phyloP scores from a whole-genome alignment of 2,329 filamentous ascomycete species.

The Thielaviopsis cerberus region DNA sequence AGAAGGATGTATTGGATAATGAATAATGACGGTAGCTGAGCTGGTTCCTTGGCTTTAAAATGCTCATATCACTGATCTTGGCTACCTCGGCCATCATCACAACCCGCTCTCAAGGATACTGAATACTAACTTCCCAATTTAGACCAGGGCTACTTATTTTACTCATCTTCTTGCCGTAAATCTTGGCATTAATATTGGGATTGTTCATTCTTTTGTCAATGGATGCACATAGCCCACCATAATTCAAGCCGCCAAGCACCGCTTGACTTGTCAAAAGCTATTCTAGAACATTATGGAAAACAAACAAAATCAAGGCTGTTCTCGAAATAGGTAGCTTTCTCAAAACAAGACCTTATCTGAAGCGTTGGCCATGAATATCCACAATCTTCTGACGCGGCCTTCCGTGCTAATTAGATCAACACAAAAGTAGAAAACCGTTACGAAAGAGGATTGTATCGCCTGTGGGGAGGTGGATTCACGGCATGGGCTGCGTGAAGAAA shows the following conservation, averaged over 20 bases:
- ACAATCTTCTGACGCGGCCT: neutral
- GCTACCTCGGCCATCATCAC: neutral
- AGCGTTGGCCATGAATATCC: neutral
- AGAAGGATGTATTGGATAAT: no score
- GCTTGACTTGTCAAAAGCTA: neutral
- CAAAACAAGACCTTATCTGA: no score
- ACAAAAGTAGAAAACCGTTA: neutral
- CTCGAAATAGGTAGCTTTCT: no score
- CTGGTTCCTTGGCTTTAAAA: no score
- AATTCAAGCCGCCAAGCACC: neutral
- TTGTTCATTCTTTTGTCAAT: neutral
- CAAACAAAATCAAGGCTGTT: neutral
- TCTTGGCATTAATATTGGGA: neutral
- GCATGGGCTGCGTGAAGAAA: neutral
- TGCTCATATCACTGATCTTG: no score
- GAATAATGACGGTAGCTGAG: no score
- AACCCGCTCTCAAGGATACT: neutral
- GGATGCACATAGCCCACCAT: neutral
- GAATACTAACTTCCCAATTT: neutral
- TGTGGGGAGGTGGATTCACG: neutral
- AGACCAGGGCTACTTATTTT: neutral
- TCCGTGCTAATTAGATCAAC: neutral
- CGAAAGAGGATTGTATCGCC: neutral
- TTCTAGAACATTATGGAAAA: neutral
- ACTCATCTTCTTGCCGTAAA: neutral